These are phyloP conservation scores for Rutstroemia sp. DNA, from an alignment of 2,329 filamentous ascomycete species.

Conservation along the genomic window DNA sequence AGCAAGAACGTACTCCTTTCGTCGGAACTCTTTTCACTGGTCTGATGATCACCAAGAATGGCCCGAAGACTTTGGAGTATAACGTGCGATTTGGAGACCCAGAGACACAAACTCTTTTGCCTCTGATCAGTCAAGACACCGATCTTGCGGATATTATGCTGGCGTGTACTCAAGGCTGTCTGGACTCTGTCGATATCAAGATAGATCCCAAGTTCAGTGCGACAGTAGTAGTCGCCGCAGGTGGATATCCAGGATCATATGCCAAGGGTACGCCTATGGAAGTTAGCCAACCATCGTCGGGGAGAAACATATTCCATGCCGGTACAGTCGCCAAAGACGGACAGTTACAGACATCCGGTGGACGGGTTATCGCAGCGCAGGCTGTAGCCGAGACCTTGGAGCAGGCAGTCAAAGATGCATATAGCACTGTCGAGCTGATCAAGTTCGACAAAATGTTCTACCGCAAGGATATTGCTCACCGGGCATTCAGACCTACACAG, in stretches of 20 bases:
- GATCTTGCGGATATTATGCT: slow-evolving; percentile 87
- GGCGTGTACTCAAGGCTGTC: slow-evolving; percentile 68
- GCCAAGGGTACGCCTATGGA: slow-evolving; percentile 63
- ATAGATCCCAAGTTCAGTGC: slow-evolving; percentile 67
- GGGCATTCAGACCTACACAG: slow-evolving; percentile 48
- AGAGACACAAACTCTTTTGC: slow-evolving; percentile 80
- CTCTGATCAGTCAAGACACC: slow-evolving; percentile 67
- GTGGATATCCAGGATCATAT: slow-evolving; percentile 84
- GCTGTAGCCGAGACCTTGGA: slow-evolving; percentile 69
- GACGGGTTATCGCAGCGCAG: slow-evolving; percentile 89
- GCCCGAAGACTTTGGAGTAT: slow-evolving; percentile 82
- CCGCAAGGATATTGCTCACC: slow-evolving; percentile 84
- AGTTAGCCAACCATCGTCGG: slow-evolving; percentile 38
- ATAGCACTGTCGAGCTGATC: slow-evolving; percentile 72
- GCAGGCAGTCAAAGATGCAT: slow-evolving; percentile 81
- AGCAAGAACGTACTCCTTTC: slow-evolving; percentile 67
- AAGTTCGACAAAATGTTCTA: slow-evolving; percentile 54
- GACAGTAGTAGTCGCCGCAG: slow-evolving; percentile 89
- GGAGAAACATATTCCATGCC: slow-evolving; percentile 82
- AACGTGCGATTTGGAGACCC: slow-evolving; percentile 91
- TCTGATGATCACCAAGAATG: slow-evolving; percentile 81
- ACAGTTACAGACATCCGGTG: slow-evolving; percentile 70
- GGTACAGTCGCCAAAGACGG: slow-evolving; percentile 64
- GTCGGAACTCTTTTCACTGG: slow-evolving; percentile 77
- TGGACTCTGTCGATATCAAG: slow-evolving; percentile 62